phyloP scores from a whole-genome alignment of 169 alveolate genomes.

The Plasmodium fragile region DNA sequence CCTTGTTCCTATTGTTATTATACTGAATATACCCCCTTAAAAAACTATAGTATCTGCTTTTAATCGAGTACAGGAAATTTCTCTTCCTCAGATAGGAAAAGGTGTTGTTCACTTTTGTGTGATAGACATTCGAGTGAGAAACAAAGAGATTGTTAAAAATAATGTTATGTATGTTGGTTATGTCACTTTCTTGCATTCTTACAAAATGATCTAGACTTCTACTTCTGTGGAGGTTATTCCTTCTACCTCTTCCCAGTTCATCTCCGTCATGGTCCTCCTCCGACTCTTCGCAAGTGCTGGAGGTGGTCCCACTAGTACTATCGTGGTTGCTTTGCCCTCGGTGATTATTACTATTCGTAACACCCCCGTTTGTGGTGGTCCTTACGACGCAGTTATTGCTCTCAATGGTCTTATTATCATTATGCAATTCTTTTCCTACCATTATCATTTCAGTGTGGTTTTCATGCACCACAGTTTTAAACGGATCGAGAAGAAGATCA shows the following conservation, averaged over 20 bases:
- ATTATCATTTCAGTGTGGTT: neutral
- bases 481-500: constrained; percentile 39
- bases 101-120: constrained; percentile 54
- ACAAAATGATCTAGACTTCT: constrained; percentile 29
- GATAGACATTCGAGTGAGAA: constrained; percentile 59
- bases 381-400: neutral
- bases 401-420: neutral
- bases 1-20: constrained; percentile 23
- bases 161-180: constrained; percentile 39
- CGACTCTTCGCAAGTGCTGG: neutral
- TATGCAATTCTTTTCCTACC: neutral
- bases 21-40: constrained; percentile 42
- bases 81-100: constrained; percentile 30
- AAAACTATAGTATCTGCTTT: constrained; percentile 55
- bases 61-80: constrained; percentile 42
- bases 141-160: constrained; percentile 65
- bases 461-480: constrained; percentile 14
- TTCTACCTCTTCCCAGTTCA: neutral
- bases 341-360: neutral
- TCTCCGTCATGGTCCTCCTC: neutral
- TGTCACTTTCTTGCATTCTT: constrained; percentile 15
- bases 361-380: neutral
- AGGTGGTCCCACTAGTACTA: neutral
- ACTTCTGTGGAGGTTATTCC: constrained; percentile 5
- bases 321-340: neutral